phyloP scores from a whole-genome alignment of 1,139 yeast genomes.

The Zygosaccharomyces pseudobailii region DNA sequence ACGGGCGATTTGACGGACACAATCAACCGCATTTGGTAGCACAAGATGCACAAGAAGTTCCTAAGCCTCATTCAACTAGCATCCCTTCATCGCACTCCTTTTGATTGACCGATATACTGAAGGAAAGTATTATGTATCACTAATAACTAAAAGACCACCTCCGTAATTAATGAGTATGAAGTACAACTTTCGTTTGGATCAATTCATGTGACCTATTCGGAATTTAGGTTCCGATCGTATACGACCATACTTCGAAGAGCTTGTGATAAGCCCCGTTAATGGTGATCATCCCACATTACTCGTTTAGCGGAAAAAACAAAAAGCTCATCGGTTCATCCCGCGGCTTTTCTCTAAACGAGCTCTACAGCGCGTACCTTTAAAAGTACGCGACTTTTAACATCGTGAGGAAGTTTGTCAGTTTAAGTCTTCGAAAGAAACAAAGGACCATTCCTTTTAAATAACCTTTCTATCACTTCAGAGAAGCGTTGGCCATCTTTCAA shows the following conservation, averaged over 20 bases:
- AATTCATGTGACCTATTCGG: background rate
- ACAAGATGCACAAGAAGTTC: background rate
- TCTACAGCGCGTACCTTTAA: background rate
- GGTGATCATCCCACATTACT: background rate
- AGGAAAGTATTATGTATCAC: background rate
- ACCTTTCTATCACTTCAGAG: background rate
- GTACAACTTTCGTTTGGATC: background rate
- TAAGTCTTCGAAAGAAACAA: background rate
- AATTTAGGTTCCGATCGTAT: background rate
- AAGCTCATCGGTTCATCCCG: background rate
- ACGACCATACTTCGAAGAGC: background rate
- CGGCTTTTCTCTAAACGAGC: background rate
- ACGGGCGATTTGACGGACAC: conserved; percentile 9
- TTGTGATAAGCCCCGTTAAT: background rate
- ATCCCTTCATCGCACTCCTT: background rate
- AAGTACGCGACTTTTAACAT: background rate
- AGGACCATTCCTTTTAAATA: background rate
- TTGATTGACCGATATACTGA: background rate
- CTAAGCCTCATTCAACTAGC: background rate
- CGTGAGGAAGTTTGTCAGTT: background rate
- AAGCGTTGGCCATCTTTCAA: background rate
- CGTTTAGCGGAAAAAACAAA: background rate
- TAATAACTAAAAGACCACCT: background rate
- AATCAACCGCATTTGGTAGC: conserved; percentile 13
- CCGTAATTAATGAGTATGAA: background rate